Evolutionary conservation across 768 basidiomycete species (phyloP).

Genomic region (Rhodosporidiobolus sp.): DNA sequence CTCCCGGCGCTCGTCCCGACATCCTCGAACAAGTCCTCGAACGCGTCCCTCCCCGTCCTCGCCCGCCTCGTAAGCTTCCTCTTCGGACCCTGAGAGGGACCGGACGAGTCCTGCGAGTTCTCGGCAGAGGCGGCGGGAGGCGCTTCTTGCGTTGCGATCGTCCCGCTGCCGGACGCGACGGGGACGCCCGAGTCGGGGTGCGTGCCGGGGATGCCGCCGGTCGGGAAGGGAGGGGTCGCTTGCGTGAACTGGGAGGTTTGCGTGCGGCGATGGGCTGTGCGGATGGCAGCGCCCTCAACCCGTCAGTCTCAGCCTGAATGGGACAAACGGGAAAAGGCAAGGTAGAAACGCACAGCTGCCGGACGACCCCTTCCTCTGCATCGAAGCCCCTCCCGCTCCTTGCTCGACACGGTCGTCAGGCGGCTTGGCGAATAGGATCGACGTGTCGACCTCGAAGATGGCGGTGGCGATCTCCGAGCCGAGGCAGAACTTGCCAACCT

Average conservation of each 20-base stretch:
- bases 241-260: neutral
- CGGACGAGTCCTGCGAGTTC: neutral
- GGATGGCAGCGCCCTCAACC: too few species aligned
- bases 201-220: conserved; percentile 26
- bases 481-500: neutral
- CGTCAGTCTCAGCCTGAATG: neutral
- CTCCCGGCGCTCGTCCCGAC: too few species aligned
- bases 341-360: neutral
- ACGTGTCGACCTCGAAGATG: neutral
- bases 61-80: neutral
- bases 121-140: neutral
- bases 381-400: neutral
- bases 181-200: conserved; percentile 18
- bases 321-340: neutral
- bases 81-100: too few species aligned
- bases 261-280: neutral
- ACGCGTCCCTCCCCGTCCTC: neutral
- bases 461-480: conserved; percentile 3
- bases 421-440: neutral
- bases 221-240: conserved; percentile 29
- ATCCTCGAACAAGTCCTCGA: neutral
- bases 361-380: neutral
- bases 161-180: neutral
- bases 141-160: neutral
- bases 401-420: neutral